These are phyloP conservation scores for Nicotiana otophora DNA, from an alignment of 257 asterid genomes.

Conservation along the genomic window DNA sequence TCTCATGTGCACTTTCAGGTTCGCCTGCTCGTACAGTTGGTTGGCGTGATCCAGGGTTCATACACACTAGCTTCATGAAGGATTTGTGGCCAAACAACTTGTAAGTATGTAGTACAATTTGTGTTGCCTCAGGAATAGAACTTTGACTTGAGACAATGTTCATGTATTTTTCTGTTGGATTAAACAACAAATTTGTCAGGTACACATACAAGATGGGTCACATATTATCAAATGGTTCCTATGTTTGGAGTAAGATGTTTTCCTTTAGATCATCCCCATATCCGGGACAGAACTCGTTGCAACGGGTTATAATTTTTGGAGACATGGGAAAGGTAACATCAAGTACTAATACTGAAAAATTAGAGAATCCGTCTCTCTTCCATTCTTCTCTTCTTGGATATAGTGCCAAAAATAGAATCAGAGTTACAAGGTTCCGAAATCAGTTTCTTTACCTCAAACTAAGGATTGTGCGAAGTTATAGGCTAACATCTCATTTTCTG, in stretches of 20 bases:
- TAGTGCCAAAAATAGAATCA: neutral
- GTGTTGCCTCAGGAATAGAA: neutral
- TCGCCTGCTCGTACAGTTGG: constrained; percentile 95
- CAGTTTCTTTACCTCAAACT: too few relatives aligned
- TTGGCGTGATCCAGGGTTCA: constrained; percentile 97
- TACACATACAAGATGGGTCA: constrained; percentile 79
- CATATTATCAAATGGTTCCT: constrained; percentile 43
- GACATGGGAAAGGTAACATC: constrained; percentile 89
- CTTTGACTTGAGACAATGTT: neutral
- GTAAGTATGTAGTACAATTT: constrained; percentile 28
- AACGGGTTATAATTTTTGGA: constrained; percentile 75
- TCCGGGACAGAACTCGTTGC: constrained; percentile 87
- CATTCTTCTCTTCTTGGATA: neutral
- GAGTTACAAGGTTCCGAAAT: too few relatives aligned
- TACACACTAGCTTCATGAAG: constrained; percentile 84
- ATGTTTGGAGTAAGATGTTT: constrained; percentile 68
- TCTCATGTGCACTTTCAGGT: constrained; percentile 29
- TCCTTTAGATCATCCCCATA: constrained; percentile 72
- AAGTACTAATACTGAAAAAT: neutral
- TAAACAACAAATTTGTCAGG: constrained; percentile 30
- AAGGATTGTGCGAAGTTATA: too few relatives aligned
- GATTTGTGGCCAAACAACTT: constrained; percentile 75
- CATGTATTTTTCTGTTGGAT: neutral
- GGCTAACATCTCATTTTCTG: too few relatives aligned
- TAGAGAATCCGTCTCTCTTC: neutral